A percentile compares a stretch with the other conserved stretches of the same genome.
These are phyloP conservation scores for Aegilops longissima DNA, from an alignment of 176 grass and related monocot species.

Conservation along the genomic window DNA sequence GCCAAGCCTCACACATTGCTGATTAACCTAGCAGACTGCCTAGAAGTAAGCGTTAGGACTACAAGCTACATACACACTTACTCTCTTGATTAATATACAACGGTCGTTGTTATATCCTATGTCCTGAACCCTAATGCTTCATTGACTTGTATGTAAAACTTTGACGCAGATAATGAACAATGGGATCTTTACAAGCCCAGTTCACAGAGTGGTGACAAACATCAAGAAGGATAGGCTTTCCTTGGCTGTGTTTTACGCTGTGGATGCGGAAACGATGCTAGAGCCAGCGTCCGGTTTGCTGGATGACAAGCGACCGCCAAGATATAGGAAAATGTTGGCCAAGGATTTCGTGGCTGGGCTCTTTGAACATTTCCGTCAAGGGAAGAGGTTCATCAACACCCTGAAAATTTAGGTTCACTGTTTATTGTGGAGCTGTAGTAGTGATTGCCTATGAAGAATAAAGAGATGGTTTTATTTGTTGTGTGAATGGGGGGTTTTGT, in stretches of 20 bases:
- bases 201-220: constrained; percentile 56
- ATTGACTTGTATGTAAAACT: background rate
- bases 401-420: background rate
- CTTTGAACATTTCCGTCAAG: constrained; percentile 13
- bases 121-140: background rate
- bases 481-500: background rate
- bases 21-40: background rate
- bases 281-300: constrained; percentile 31
- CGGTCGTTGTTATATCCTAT: background rate
- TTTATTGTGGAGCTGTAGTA: background rate
- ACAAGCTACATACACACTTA: background rate
- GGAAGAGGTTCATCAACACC: background rate
- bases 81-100: background rate
- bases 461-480: background rate
- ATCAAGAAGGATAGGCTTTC: constrained; percentile 38
- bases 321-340: constrained; percentile 34
- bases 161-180: constrained; percentile 62
- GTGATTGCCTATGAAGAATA: background rate
- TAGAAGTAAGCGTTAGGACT: background rate
- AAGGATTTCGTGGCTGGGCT: constrained; percentile 22
- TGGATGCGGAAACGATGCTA: constrained; percentile 28
- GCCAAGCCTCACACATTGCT: background rate
- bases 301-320: background rate
- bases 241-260: constrained; percentile 42
- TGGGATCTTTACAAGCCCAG: constrained; percentile 25